phyloP scores from a whole-genome alignment of 495 filamentous ascomycete genomes.

The Xylaria grammica region DNA sequence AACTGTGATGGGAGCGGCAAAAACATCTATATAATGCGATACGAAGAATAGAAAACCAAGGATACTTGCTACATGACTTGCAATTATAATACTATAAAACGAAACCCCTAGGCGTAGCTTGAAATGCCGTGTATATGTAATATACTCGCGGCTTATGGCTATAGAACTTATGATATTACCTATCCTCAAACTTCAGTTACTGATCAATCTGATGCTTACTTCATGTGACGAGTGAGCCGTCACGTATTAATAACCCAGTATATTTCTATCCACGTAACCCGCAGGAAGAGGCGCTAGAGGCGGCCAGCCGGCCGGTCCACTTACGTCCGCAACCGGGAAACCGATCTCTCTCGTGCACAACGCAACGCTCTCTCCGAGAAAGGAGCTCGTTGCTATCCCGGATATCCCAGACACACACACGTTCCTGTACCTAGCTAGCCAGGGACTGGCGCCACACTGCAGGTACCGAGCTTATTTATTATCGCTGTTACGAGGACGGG shows the following conservation, averaged over 20 bases:
- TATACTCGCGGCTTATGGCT: no score
- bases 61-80: background rate
- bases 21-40: background rate
- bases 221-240: no score
- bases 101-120: no score
- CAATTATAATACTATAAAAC: background rate
- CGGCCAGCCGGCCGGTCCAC: no score
- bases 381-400: background rate
- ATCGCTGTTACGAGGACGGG: no score
- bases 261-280: no score
- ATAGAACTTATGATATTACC: background rate
- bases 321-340: background rate
- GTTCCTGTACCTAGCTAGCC: no score
- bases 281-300: background rate
- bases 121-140: no score
- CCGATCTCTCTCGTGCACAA: background rate
- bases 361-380: background rate
- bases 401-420: background rate
- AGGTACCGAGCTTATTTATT: conserved; percentile 2
- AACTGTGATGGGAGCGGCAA: conserved; percentile 24
- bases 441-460: no score
- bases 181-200: background rate
- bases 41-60: background rate
- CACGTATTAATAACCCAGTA: no score
- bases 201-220: no score